Conservation (phyloP, 2,329 filamentous ascomycete species). For the Sclerotiophoma versabilis region DNA sequence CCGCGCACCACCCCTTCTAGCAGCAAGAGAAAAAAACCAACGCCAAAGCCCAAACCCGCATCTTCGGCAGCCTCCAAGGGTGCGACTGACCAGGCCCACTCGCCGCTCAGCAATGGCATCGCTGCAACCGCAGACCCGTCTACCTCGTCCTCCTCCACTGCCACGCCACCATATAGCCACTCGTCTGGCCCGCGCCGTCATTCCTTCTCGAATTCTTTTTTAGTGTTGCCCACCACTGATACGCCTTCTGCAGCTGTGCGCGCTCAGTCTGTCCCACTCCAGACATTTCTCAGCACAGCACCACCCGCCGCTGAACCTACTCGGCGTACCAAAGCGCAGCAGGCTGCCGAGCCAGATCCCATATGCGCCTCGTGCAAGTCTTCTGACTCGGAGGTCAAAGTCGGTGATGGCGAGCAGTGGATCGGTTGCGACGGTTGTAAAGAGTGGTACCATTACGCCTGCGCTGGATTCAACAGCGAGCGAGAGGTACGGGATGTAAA, state of each 20-base stretch:
- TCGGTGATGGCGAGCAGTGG: constrained; percentile 66
- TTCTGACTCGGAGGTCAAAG: constrained; percentile 59
- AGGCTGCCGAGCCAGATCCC: constrained; percentile 49
- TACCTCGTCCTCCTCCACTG: constrained; percentile 6
- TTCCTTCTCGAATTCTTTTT: constrained; percentile 36
- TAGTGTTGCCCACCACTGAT: constrained; percentile 10
- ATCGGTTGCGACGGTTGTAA: constrained; percentile 74
- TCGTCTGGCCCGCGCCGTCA: constrained; percentile 27
- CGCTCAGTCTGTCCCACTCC: constrained; percentile 44
- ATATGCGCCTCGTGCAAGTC: constrained; percentile 66
- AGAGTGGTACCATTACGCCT: constrained; percentile 72
- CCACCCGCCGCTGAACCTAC: constrained; percentile 16
- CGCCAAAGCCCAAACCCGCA: constrained; percentile 42
- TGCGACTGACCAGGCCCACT: constrained; percentile 40
- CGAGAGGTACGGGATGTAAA: constrained; percentile 70
- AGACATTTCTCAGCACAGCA: constrained; percentile 21
- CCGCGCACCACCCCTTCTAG: constrained; percentile 45
- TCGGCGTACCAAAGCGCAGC: constrained; percentile 19
- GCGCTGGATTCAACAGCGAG: constrained; percentile 70
- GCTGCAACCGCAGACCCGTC: constrained; percentile 32
- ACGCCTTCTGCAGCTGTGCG: constrained; percentile 21
- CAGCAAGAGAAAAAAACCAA: constrained; percentile 52
- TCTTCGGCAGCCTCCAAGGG: constrained; percentile 23
- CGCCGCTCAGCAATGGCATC: constrained; percentile 40
- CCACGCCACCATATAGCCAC: constrained; percentile 18